These are phyloP conservation scores for Cytospora paraplurivora DNA, from an alignment of 2,329 filamentous ascomycete species.

Conservation along the genomic window DNA sequence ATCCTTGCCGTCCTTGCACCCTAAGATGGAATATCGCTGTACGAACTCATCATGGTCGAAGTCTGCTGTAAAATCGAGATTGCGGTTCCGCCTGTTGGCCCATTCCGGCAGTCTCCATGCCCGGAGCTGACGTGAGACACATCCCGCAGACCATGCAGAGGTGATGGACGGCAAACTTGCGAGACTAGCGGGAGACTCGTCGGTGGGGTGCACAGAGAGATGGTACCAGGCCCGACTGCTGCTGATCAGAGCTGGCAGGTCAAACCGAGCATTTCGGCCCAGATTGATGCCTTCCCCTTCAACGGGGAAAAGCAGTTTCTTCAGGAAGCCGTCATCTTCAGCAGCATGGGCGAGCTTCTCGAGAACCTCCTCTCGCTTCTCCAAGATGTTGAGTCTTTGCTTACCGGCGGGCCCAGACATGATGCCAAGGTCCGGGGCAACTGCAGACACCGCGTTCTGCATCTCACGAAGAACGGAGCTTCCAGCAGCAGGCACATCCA, in stretches of 20 bases:
- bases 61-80: constrained; percentile 93
- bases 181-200: constrained; percentile 75
- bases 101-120: constrained; percentile 94
- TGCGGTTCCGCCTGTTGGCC: constrained; percentile 89
- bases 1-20: constrained; percentile 86
- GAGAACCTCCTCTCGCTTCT: constrained; percentile 79
- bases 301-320: constrained; percentile 77
- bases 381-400: constrained; percentile 76
- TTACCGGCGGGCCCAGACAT: constrained; percentile 66
- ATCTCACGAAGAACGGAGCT: constrained; percentile 86
- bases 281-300: constrained; percentile 77
- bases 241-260: constrained; percentile 71
- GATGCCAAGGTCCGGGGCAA: constrained; percentile 77
- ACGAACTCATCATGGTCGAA: constrained; percentile 94
- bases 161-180: constrained; percentile 71
- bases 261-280: constrained; percentile 76
- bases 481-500: constrained; percentile 73
- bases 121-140: constrained; percentile 88
- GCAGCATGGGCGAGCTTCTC: constrained; percentile 85
- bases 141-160: constrained; percentile 90
- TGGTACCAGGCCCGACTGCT: constrained; percentile 97
- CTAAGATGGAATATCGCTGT: constrained; percentile 77
- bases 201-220: constrained; percentile 85
- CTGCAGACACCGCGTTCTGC: constrained; percentile 76
- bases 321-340: constrained; percentile 81